Evolutionary conservation across 768 basidiomycete species (phyloP).

Genomic region (Mycena filopes): DNA sequence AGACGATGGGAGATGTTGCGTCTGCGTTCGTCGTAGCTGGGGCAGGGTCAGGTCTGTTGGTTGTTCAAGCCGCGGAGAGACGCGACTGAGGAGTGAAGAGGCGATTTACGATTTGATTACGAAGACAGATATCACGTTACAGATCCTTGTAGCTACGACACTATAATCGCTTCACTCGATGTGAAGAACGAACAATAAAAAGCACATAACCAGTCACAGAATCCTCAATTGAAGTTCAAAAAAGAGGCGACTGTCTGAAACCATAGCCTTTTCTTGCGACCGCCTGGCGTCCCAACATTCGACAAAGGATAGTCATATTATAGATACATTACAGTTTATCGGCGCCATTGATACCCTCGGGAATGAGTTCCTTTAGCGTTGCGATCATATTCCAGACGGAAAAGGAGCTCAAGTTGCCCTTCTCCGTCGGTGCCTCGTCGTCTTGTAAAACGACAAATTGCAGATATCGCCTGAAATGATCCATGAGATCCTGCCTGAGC

Average conservation of each 20-base stretch:
- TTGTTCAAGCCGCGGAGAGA: constrained; percentile 66
- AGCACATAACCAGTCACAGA: too few species aligned
- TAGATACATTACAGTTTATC: not conserved
- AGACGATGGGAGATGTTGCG: constrained; percentile 89
- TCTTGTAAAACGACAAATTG: not conserved
- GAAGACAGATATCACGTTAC: too few species aligned
- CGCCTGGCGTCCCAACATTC: too few species aligned
- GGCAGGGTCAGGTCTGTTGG: constrained; percentile 68
- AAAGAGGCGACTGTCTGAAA: too few species aligned
- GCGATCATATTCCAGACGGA: not conserved
- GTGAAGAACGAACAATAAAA: too few species aligned
- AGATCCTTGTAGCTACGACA: too few species aligned
- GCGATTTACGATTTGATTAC: not conserved
- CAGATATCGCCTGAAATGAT: not conserved
- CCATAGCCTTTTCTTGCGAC: too few species aligned
- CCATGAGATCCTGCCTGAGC: constrained; percentile 4
- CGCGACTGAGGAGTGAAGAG: not conserved
- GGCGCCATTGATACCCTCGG: not conserved
- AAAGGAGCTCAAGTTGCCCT: not conserved
- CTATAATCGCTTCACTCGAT: too few species aligned
- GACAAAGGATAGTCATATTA: too few species aligned
- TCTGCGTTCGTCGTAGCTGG: constrained; percentile 77
- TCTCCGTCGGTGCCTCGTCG: not conserved
- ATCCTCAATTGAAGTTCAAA: too few species aligned
- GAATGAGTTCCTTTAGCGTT: not conserved